phyloP scores from a whole-genome alignment of 768 basidiomycete species.

The Pulveroboletus sp. region DNA sequence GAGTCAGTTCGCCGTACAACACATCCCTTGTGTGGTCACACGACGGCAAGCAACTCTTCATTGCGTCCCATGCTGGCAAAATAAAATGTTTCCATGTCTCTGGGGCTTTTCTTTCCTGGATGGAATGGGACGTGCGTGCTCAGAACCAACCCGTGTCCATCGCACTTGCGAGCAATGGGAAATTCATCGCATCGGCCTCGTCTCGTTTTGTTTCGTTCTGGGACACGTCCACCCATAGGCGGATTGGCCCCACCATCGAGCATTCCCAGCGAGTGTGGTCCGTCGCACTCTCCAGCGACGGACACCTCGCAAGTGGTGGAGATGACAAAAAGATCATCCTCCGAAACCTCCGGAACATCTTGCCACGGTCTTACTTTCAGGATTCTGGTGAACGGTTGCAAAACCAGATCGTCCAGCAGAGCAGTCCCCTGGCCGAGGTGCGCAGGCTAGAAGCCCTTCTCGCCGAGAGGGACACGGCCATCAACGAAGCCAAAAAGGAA shows the following conservation, averaged over 20 bases:
- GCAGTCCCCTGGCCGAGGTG: neutral
- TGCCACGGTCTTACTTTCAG: neutral
- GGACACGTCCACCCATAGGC: constrained; percentile 4
- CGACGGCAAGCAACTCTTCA: constrained; percentile 1
- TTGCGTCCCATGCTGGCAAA: constrained; percentile 2
- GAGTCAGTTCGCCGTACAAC: constrained; percentile 7
- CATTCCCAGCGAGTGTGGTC: constrained; percentile 2
- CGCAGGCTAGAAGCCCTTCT: constrained; percentile 1
- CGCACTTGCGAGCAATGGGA: constrained; percentile 1
- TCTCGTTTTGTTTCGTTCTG: constrained; percentile 4
- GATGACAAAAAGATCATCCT: constrained; percentile 3
- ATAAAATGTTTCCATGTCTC: constrained; percentile 8
- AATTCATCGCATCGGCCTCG: neutral
- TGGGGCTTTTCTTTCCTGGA: constrained; percentile 1
- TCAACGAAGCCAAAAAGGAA: neutral
- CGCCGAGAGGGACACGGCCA: neutral
- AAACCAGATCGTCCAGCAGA: neutral
- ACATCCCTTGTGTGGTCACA: constrained; percentile 1
- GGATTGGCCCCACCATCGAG: neutral
- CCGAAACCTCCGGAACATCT: neutral
- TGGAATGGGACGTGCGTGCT: neutral
- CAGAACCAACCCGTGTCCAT: constrained; percentile 1
- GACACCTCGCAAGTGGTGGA: constrained; percentile 2
- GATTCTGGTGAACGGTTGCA: neutral
- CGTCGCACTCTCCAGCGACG: neutral